Conservation (phyloP, 257 asterid species). For the Paulownia fortunei region DNA sequence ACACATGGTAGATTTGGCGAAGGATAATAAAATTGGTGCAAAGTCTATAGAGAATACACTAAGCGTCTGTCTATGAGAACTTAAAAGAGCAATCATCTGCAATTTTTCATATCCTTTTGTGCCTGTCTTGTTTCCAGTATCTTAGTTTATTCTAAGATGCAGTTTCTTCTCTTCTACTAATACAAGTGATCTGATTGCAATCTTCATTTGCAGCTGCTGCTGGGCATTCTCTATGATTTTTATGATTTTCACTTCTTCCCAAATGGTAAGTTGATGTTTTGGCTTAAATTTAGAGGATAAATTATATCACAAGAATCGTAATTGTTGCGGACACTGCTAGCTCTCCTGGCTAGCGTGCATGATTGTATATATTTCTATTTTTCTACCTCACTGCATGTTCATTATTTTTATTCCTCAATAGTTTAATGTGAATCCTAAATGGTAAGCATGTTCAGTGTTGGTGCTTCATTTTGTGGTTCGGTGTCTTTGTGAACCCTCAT, state of each 20-base stretch:
- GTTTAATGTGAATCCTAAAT: not conserved
- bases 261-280: conserved; percentile 15
- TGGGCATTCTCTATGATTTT: conserved; percentile 22
- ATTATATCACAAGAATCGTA: too few relatives aligned
- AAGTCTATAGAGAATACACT: not conserved
- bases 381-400: too few relatives aligned
- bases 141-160: not conserved
- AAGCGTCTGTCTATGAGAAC: not conserved
- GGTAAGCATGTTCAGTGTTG: not conserved
- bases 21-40: not conserved
- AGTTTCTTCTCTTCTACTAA: not conserved
- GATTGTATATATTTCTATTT: not conserved
- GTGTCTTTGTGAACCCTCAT: not conserved
- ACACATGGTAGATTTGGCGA: not conserved
- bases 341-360: too few relatives aligned
- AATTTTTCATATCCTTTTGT: not conserved
- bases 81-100: not conserved
- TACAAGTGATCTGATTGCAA: not conserved
- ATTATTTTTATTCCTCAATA: not conserved
- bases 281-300: not conserved
- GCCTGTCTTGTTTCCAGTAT: not conserved
- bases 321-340: not conserved
- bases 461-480: not conserved
- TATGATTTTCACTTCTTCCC: conserved; percentile 32
- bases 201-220: conserved; percentile 29